Evolutionary conservation across 495 filamentous ascomycete species (phyloP).

Genomic region (Pyronema omphalodes): DNA sequence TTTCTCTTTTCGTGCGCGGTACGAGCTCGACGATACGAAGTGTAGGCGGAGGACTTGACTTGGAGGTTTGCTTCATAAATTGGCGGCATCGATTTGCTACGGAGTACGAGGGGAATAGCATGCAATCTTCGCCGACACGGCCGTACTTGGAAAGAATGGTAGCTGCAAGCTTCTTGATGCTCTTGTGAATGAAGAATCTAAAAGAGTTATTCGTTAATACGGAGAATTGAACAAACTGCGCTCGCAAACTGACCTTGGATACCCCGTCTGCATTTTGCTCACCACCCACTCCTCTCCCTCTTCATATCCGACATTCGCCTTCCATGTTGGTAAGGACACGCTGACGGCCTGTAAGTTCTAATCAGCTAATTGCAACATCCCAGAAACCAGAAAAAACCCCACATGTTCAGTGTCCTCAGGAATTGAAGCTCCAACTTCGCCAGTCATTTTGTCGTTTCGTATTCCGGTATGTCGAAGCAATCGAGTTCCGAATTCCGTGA

Average conservation of each 20-base stretch:
- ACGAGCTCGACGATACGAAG: conserved; percentile 51
- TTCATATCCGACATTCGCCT: conserved; percentile 75
- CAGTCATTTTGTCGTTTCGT: conserved; percentile 4
- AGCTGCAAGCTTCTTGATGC: conserved; percentile 52
- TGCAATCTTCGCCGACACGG: conserved; percentile 37
- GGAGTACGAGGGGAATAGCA: conserved; percentile 57
- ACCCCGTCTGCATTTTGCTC: conserved; percentile 70
- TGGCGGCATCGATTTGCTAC: conserved; percentile 48
- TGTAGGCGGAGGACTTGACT: conserved; percentile 29
- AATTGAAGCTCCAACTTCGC: conserved; percentile 36
- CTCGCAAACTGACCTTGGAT: conserved; percentile 45
- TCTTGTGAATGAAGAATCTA: conserved; percentile 81
- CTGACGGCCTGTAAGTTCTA: conserved; percentile 57
- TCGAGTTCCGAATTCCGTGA: too few relatives aligned
- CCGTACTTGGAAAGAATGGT: conserved; percentile 51
- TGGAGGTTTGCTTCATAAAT: conserved; percentile 47
- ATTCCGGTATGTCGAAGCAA: too few relatives aligned
- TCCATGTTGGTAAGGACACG: conserved; percentile 90
- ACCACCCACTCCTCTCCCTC: conserved; percentile 78
- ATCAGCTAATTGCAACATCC: conserved; percentile 8
- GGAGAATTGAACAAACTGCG: neutral
- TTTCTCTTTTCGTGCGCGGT: conserved; percentile 29
- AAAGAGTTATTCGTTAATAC: neutral
- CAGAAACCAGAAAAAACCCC: conserved; percentile 20
- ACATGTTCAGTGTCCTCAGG: conserved; percentile 44